Percentiles rank a stretch among this genome's conserved stretches.
phyloP scores from a whole-genome alignment of 2,329 filamentous ascomycete genomes.

The Microthyrium microscopicum region DNA sequence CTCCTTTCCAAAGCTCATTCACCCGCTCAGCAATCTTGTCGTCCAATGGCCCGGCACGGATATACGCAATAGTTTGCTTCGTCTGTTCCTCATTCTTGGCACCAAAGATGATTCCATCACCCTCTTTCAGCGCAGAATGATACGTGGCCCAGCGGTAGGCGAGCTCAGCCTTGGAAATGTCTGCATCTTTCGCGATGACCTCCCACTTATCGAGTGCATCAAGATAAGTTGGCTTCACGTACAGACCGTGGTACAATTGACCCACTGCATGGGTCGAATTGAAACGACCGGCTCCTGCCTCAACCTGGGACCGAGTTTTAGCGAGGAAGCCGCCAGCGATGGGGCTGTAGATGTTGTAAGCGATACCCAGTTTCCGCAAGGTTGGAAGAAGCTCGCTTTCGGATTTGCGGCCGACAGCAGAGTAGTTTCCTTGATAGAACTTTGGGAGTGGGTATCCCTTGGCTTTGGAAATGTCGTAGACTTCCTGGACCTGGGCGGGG shows the following conservation, averaged over 20 bases:
- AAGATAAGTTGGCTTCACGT: constrained; percentile 20
- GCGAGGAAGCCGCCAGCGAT: constrained; percentile 18
- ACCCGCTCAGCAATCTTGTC: constrained; percentile 16
- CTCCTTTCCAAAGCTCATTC: constrained; percentile 17
- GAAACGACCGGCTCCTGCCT: constrained; percentile 13
- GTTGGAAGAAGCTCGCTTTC: constrained; percentile 28
- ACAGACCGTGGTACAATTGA: constrained; percentile 22
- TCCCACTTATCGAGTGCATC: constrained; percentile 23
- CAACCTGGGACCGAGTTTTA: constrained; percentile 20
- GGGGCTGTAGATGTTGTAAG: constrained; percentile 25
- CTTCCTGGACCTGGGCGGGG: constrained; percentile 11
- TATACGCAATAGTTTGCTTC: constrained; percentile 15
- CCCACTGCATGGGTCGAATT: constrained; percentile 10
- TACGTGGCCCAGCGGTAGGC: constrained; percentile 28
- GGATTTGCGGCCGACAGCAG: constrained; percentile 20
- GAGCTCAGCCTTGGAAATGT: constrained; percentile 21
- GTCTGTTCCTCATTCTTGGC: constrained; percentile 18
- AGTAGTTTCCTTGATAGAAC: constrained; percentile 32
- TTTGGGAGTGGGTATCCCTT: constrained; percentile 22
- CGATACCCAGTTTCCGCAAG: constrained; percentile 26
- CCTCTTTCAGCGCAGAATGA: constrained; percentile 21
- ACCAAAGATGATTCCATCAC: constrained; percentile 27
- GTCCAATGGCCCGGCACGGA: constrained; percentile 17
- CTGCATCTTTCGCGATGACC: constrained; percentile 23
- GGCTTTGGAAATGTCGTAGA: constrained; percentile 14